Percentiles rank a stretch among this genome's conserved stretches.
Conservation (phyloP, 139 green algal genomes). For the Micromonas commoda region DNA sequence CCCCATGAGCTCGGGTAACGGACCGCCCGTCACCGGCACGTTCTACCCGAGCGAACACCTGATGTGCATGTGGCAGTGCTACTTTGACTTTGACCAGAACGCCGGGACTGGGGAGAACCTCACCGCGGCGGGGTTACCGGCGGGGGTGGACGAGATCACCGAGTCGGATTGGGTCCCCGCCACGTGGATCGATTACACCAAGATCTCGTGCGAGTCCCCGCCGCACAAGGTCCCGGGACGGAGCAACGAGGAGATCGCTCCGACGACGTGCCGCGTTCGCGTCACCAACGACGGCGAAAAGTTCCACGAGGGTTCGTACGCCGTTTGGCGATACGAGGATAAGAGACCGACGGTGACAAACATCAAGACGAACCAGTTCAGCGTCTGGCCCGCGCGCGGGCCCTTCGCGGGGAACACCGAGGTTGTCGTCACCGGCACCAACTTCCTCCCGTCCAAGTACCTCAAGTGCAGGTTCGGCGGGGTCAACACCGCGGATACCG, state of each 20-base stretch:
- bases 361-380: conserved; percentile 11
- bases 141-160: background rate
- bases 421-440: conserved; percentile 25
- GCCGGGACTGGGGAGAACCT: background rate
- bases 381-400: conserved; percentile 25
- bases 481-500: background rate
- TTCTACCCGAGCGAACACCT: conserved; percentile 17
- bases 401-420: conserved; percentile 29
- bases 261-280: conserved; percentile 2
- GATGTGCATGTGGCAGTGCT: conserved; percentile 2
- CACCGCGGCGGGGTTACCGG: background rate
- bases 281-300: conserved; percentile 12
- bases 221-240: background rate
- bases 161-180: conserved; percentile 6
- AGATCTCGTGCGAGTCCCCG: conserved; percentile 22
- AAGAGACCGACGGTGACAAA: conserved; percentile 9
- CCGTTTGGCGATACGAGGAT: conserved; percentile 7
- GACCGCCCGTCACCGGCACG: conserved; percentile 19
- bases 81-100: conserved; percentile 14
- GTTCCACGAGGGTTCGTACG: background rate
- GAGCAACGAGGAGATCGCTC: background rate
- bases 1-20: conserved; percentile 5
- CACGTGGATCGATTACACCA: conserved; percentile 20
- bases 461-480: conserved; percentile 29
- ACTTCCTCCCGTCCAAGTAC: conserved; percentile 27